phyloP scores from a whole-genome alignment of 2,329 filamentous ascomycete genomes.

The Hypoxylon sp. region DNA sequence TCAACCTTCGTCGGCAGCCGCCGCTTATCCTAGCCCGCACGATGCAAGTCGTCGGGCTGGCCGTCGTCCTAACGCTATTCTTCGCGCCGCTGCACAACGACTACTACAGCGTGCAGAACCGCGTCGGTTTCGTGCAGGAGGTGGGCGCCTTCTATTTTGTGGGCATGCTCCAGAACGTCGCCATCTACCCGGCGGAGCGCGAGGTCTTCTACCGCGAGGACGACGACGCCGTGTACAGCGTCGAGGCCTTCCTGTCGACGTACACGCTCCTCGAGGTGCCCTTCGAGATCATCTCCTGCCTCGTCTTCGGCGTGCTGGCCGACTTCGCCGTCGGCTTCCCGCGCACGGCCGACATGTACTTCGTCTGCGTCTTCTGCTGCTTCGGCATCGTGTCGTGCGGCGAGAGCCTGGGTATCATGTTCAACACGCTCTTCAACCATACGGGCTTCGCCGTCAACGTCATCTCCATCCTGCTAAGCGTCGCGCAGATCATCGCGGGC shows the following conservation, averaged over 20 bases:
- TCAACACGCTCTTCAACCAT: slow-evolving; percentile 80
- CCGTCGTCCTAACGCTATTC: slow-evolving; percentile 73
- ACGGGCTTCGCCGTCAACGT: slow-evolving; percentile 82
- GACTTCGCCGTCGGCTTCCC: slow-evolving; percentile 75
- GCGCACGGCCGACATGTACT: slow-evolving; percentile 72
- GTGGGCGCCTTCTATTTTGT: slow-evolving; percentile 78
- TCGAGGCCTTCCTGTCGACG: slow-evolving; percentile 76
- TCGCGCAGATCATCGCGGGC: slow-evolving; percentile 78
- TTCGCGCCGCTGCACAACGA: slow-evolving; percentile 77
- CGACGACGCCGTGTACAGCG: slow-evolving; percentile 77
- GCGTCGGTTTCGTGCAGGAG: slow-evolving; percentile 79
- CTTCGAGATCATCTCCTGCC: slow-evolving; percentile 73
- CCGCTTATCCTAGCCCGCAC: slow-evolving; percentile 72
- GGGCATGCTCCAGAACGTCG: slow-evolving; percentile 83
- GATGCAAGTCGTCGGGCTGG: slow-evolving; percentile 74
- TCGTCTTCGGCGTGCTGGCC: slow-evolving; percentile 74
- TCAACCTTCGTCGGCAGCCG: slow-evolving; percentile 77
- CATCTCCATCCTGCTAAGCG: slow-evolving; percentile 75
- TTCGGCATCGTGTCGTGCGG: slow-evolving; percentile 81
- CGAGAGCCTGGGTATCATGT: slow-evolving; percentile 81
- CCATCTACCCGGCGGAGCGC: slow-evolving; percentile 76
- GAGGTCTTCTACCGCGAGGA: slow-evolving; percentile 84
- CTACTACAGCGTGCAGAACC: slow-evolving; percentile 77
- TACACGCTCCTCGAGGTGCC: slow-evolving; percentile 79
- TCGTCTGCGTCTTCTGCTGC: slow-evolving; percentile 74